A percentile compares a stretch with the other conserved stretches of the same genome.
Evolutionary conservation across 164 flowering plant species (phyloP).

Genomic region (Stephania japonica): DNA sequence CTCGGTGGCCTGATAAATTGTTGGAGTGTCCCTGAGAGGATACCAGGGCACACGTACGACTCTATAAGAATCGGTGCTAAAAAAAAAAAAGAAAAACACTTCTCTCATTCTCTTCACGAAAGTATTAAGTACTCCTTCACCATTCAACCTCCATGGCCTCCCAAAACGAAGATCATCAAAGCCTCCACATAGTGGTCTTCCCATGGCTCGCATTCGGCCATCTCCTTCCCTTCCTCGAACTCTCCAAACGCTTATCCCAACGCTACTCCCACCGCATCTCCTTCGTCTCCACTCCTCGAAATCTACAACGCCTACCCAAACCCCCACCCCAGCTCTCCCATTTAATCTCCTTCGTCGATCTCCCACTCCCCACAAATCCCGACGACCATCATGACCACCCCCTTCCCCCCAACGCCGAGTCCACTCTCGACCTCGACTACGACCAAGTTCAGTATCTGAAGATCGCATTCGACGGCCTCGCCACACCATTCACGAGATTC

Average conservation of each 20-base stretch:
- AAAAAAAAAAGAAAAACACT: too few relatives aligned
- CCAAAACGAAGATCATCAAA: background rate
- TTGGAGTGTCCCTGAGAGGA: too few relatives aligned
- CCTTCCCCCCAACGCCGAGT: background rate
- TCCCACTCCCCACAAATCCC: background rate
- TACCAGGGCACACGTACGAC: too few relatives aligned
- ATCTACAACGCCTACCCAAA: background rate
- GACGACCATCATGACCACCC: too few relatives aligned
- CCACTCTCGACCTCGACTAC: background rate
- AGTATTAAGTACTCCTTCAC: too few relatives aligned
- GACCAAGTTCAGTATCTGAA: background rate
- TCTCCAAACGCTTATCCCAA: background rate
- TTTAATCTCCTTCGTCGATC: background rate
- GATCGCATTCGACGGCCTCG: background rate
- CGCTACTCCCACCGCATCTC: background rate
- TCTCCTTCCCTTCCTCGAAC: background rate
- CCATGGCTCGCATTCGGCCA: conserved; percentile 5
- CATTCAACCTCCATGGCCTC: background rate
- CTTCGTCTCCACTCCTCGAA: background rate
- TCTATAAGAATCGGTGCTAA: too few relatives aligned
- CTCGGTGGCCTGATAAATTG: too few relatives aligned
- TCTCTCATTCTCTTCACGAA: too few relatives aligned
- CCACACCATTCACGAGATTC: background rate
- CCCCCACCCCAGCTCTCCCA: background rate
- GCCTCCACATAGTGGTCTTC: background rate